Percentiles rank a stretch among this genome's conserved stretches.
Evolutionary conservation across 768 basidiomycete species (phyloP).

Genomic region (Suillus bovinus): DNA sequence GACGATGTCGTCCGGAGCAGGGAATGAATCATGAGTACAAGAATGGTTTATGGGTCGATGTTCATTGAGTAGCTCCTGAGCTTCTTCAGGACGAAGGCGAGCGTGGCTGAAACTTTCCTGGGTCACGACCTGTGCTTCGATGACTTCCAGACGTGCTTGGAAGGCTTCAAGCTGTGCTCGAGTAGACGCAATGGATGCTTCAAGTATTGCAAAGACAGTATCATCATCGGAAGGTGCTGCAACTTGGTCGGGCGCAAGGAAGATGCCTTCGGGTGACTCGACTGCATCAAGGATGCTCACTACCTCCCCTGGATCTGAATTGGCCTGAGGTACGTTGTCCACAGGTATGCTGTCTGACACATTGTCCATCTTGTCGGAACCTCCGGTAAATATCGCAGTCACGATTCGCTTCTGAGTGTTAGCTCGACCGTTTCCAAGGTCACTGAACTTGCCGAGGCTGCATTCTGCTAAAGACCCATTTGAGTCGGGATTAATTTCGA

Average conservation of each 20-base stretch:
- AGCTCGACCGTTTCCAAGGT: constrained; percentile 8
- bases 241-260: not conserved
- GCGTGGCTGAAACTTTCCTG: constrained; percentile 15
- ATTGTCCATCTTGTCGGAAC: not conserved
- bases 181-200: constrained; percentile 26
- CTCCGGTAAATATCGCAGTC: constrained; percentile 33
- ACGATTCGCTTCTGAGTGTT: constrained; percentile 22
- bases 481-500: not conserved
- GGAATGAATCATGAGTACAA: not conserved
- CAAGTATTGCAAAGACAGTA: constrained; percentile 18
- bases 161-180: constrained; percentile 27
- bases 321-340: not conserved
- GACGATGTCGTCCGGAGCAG: not conserved
- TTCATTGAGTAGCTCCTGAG: not conserved
- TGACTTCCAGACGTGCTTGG: constrained; percentile 26
- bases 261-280: not conserved
- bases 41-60: not conserved
- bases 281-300: not conserved
- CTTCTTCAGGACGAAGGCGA: not conserved
- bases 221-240: constrained; percentile 7
- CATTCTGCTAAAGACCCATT: not conserved
- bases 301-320: not conserved
- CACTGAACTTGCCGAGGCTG: not conserved
- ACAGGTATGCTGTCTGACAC: not conserved
- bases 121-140: constrained; percentile 24